A percentile compares a stretch with the other conserved stretches of the same genome.
Conservation (phyloP, 1,284 basidiomycete species). For the Psilocybe mexicana region DNA sequence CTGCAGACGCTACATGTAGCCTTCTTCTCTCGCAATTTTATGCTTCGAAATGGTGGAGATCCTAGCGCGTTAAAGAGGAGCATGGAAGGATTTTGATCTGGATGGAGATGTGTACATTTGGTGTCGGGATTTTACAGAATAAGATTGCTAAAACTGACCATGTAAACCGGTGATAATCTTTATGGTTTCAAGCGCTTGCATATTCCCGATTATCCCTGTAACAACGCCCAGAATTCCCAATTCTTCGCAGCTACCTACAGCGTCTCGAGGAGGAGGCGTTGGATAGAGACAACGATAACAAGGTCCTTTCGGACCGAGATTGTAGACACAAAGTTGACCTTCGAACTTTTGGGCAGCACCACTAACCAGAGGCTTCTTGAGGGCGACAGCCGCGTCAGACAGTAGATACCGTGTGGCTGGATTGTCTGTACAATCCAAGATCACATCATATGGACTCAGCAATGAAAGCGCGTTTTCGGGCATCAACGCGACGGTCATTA, state of each 20-base stretch:
- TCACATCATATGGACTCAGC: conserved; percentile 69
- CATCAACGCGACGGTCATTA: conserved; percentile 54
- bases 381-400: conserved; percentile 83
- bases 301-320: conserved; percentile 68
- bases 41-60: conserved; percentile 73
- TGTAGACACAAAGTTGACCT: conserved; percentile 88
- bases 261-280: conserved; percentile 61
- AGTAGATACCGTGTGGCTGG: conserved; percentile 91
- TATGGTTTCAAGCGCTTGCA: conserved; percentile 91
- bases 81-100: conserved; percentile 63
- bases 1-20: conserved; percentile 67
- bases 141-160: conserved; percentile 47
- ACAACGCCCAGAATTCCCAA: conserved; percentile 89
- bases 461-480: conserved; percentile 62
- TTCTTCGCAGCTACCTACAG: conserved; percentile 83
- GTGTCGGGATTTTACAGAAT: not conserved
- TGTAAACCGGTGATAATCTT: conserved; percentile 76
- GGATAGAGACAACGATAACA: conserved; percentile 98
- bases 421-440: conserved; percentile 97
- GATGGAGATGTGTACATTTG: not conserved
- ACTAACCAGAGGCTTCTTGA: conserved; percentile 81
- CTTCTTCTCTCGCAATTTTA: conserved; percentile 76
- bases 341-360: conserved; percentile 93
- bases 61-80: conserved; percentile 76
- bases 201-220: conserved; percentile 87